These are phyloP conservation scores for Fusarium secorum DNA, from an alignment of 2,329 filamentous ascomycete genomes.

Conservation along the genomic window DNA sequence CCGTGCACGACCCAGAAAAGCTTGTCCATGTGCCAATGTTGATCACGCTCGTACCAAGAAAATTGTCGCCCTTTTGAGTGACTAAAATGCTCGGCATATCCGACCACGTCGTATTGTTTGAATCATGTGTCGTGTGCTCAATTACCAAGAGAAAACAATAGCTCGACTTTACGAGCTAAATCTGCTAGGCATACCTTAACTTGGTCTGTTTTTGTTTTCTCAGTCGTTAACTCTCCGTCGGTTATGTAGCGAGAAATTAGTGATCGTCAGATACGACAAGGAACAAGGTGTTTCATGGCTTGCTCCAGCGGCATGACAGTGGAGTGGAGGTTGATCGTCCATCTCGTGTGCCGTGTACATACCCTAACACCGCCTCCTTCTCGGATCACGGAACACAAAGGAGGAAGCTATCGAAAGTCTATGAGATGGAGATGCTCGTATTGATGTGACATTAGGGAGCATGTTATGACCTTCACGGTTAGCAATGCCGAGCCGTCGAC, in stretches of 20 bases:
- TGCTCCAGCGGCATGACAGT: neutral
- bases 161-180: neutral
- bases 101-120: conserved; percentile 2
- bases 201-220: neutral
- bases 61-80: neutral
- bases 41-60: neutral
- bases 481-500: conserved; percentile 1
- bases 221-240: neutral
- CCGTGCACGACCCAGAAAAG: neutral
- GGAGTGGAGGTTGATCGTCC: neutral
- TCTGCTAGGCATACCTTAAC: neutral
- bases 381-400: neutral
- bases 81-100: conserved; percentile 4
- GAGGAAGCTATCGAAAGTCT: neutral
- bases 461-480: neutral
- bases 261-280: conserved; percentile 14
- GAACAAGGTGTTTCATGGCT: neutral
- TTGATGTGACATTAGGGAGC: conserved; percentile 5
- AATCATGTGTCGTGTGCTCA: conserved; percentile 22
- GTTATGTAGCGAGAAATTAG: conserved; percentile 5
- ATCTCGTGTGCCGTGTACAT: conserved; percentile 5
- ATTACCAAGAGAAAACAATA: conserved; percentile 3
- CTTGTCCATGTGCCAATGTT: conserved; percentile 4
- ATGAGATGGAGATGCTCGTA: conserved; percentile 2
- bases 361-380: neutral